phyloP scores from a whole-genome alignment of 106 monocot genomes.

The Dendrobium catenatum region DNA sequence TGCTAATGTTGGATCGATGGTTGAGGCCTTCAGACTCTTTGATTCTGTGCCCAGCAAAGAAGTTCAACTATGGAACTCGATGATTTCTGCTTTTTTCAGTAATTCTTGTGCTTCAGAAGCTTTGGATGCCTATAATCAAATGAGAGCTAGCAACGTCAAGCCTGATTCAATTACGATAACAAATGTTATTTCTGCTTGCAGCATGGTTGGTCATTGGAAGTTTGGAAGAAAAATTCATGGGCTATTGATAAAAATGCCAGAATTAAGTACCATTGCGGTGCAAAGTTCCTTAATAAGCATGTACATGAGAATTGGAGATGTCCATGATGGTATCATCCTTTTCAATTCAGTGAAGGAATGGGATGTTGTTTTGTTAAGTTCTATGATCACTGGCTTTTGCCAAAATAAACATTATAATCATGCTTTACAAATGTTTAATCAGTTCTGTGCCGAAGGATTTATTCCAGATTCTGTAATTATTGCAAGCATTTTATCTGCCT shows the following conservation, averaged over 20 bases:
- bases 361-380: slow-evolving; percentile 32
- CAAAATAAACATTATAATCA: slow-evolving; percentile 20
- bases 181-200: slow-evolving; percentile 33
- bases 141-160: slow-evolving; percentile 6
- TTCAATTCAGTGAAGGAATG: slow-evolving; percentile 23
- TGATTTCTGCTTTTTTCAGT: slow-evolving; percentile 25
- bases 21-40: slow-evolving; percentile 20
- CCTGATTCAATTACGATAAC: slow-evolving; percentile 34
- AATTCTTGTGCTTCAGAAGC: slow-evolving; percentile 15
- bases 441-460: slow-evolving; percentile 18
- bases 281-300: slow-evolving; percentile 36
- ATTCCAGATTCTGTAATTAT: slow-evolving; percentile 25
- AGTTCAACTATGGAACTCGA: slow-evolving; percentile 39
- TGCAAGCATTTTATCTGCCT: slow-evolving; percentile 15
- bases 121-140: slow-evolving; percentile 17
- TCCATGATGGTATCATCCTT: slow-evolving; percentile 11
- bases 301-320: slow-evolving; percentile 35
- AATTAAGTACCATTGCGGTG: slow-evolving; percentile 4
- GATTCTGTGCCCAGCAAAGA: neutral
- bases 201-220: neutral
- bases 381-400: slow-evolving; percentile 38
- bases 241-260: slow-evolving; percentile 28
- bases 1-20: slow-evolving; percentile 8
- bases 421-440: slow-evolving; percentile 18
- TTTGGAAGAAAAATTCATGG: slow-evolving; percentile 39